Conservation (phyloP, 768 basidiomycete genomes). For the Boletus huronensis region DNA sequence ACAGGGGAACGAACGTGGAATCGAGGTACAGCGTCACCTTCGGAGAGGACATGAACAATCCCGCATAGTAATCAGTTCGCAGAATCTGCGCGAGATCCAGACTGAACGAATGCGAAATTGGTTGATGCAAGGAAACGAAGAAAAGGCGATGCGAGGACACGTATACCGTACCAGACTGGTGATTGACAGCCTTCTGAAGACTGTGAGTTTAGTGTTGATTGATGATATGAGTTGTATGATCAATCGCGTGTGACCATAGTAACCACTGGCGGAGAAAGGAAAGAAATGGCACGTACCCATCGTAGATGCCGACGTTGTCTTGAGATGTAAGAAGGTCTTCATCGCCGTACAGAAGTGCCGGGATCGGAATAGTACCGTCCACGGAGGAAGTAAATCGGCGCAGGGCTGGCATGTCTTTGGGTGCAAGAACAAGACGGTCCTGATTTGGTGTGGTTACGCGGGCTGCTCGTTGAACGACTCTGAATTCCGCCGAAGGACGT, state of each 20-base stretch:
- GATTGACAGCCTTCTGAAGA: slow-evolving; percentile 73
- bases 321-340: slow-evolving; percentile 74
- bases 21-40: slow-evolving; percentile 81
- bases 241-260: slow-evolving; percentile 17
- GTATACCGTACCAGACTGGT: slow-evolving; percentile 71
- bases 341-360: slow-evolving; percentile 73
- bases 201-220: slow-evolving; percentile 44
- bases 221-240: slow-evolving; percentile 21
- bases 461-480: not conserved
- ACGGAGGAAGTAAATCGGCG: slow-evolving; percentile 52
- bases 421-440: slow-evolving; percentile 1
- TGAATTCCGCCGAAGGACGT: slow-evolving; percentile 13
- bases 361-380: slow-evolving; percentile 77
- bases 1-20: slow-evolving; percentile 22
- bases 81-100: slow-evolving; percentile 61
- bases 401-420: slow-evolving; percentile 43
- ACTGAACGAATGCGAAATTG: slow-evolving; percentile 57
- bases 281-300: slow-evolving; percentile 59
- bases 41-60: slow-evolving; percentile 83
- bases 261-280: slow-evolving; percentile 4
- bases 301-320: slow-evolving; percentile 85
- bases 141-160: slow-evolving; percentile 84
- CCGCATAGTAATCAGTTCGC: slow-evolving; percentile 85
- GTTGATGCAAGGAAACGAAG: slow-evolving; percentile 59
- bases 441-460: slow-evolving; percentile 1